These are phyloP conservation scores for Vitis rupestris DNA, from an alignment of 164 flowering plant genomes.

Conservation along the genomic window DNA sequence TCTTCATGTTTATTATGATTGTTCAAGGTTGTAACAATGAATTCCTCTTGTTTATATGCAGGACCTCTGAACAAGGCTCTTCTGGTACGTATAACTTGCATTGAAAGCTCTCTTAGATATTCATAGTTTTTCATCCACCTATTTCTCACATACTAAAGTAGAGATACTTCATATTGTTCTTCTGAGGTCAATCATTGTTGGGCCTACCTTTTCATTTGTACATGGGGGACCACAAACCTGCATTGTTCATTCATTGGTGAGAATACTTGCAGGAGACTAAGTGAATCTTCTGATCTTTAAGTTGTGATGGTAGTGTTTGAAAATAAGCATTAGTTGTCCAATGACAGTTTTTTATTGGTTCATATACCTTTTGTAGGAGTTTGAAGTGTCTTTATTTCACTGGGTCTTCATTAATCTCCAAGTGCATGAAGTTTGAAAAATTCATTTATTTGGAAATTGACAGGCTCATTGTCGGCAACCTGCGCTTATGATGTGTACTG, in stretches of 20 bases:
- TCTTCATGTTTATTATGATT: slow-evolving; percentile 4
- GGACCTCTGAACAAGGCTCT: slow-evolving; percentile 54
- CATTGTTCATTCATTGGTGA: no score
- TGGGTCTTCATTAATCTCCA: background rate
- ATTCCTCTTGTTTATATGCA: slow-evolving; percentile 37
- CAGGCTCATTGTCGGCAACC: slow-evolving; percentile 53
- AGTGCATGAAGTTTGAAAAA: background rate
- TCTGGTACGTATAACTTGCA: slow-evolving; percentile 44
- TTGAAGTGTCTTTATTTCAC: background rate
- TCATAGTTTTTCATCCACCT: background rate
- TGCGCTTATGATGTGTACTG: slow-evolving; percentile 83
- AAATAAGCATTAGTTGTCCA: no score
- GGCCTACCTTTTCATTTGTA: no score
- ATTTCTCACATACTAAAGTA: no score
- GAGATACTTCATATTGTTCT: no score
- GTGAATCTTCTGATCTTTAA: no score
- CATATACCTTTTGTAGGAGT: no score
- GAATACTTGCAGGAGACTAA: no score
- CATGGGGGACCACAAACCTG: no score
- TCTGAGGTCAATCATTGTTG: no score
- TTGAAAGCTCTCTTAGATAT: background rate
- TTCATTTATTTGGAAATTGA: slow-evolving; percentile 3
- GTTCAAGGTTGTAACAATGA: slow-evolving; percentile 6
- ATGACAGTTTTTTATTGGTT: no score
- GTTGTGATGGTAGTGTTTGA: no score